Evolutionary conservation across 495 filamentous ascomycete species (phyloP), one percentile per base, ranked within the genome.

Genomic region (Collariella sp.): DNA sequence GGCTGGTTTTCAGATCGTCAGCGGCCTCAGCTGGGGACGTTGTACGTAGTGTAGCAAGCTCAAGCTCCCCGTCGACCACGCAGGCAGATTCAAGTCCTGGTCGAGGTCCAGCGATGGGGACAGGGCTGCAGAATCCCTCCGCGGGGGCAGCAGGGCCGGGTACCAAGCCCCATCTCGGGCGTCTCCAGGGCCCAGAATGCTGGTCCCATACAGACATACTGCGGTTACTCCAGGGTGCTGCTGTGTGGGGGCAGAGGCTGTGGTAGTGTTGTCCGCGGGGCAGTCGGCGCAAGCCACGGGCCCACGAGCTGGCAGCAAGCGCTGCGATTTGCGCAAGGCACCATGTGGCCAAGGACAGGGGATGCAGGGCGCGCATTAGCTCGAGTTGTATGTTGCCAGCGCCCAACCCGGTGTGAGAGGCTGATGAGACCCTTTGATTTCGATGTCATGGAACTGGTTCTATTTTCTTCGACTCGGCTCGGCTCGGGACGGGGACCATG

Each of bases 251-350:
- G 34, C 12, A 47, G 38, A 33, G 41, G 36, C 45, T 50, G 35
- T 10, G 31, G 46, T 53, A 33, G 42, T 46, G 51, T 53, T 29
- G 41, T 35, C 10, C 23, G 46, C 34, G 46, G 61, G 58, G 56
- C 63, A 61, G 51, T 59, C 20, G 48, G 43, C 44, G 58, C 50
- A 46, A 47, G 54, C 53, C 47, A 54, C 45, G 31, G 29, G 59
- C 35, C 56, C 65, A 66, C 65, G 63, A 48, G 65, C 54, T 48
- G 33, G 39, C 36, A 52, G 20, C 22, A 41, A 12, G 48, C 45
- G 11, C 56, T 61, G 47, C 59, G 55, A 64, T 66, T 66, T 63
- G 63, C 44, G 52, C 56, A 49, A 53, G 35, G 50, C 56, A 52
- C 22, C 34, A 50, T 50, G 52, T 41, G 56, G 49, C 50, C 52